Evolutionary conservation across 352 stramenopile species (phyloP), one percentile per base, ranked within the genome.

Genomic region (Globisporangium orthogonon): DNA sequence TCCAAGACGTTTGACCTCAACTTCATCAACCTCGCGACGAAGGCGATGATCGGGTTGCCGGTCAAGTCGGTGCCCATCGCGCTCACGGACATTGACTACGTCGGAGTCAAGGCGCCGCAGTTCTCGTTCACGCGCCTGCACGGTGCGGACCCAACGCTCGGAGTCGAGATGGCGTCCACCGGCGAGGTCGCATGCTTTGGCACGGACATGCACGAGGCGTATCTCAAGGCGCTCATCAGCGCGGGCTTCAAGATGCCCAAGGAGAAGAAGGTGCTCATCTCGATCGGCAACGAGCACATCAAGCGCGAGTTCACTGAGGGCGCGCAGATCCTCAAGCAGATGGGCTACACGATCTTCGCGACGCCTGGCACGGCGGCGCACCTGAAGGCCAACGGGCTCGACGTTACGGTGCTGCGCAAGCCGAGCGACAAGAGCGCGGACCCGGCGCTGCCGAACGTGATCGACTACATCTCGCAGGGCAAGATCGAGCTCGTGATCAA

Each of bases 131-230:
- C 94, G 60, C 90, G 96, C 68, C 80, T 99, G 7, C 81, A 94
- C 60, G 97, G 97, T 62, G 96, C 96, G n/a, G 97, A 99, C 73
- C 96, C 96, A 41, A 78, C 97, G 48, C 80, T 98, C 54, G 96
- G 97, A 46, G 96, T 99, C 43, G 96, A 99, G 69, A 99, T 99
- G 97, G 88, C 91, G 33, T 98, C 91, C 48, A 99, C 97, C 18
- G 97, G 97, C 54, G 97, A 99, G 68, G 97, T 99, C 23, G 96
- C 96, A 11, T 99, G 96, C 83, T 98, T 98, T 63, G 94, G 93
- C 62, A 89, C 85, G 73, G 77, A 83, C 66, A 66, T 69, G 47
- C 71, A 86, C 62, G 77, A 87, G 45, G 77, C 77, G 30, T 87
- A 85, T 65, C 60, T 87, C 47, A 83, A 86, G 60, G 84, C 91